These are phyloP conservation scores for Domatiomyces catenatus DNA, from an alignment of 2,329 filamentous ascomycete species.

Conservation along the genomic window DNA sequence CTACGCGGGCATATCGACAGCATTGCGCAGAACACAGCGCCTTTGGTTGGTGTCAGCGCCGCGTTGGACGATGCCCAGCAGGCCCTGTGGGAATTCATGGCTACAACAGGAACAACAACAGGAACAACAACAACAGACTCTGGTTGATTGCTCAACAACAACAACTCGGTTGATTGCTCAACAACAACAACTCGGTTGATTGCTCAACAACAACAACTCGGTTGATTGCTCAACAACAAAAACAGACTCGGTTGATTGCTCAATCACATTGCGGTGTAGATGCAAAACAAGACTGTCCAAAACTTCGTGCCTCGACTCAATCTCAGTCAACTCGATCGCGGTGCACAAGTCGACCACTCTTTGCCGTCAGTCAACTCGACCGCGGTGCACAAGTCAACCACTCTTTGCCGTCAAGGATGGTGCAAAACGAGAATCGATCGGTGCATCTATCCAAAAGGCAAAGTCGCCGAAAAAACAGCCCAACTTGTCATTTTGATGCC, in stretches of 20 bases:
- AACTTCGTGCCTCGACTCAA: not conserved
- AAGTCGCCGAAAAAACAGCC: not conserved
- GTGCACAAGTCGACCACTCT: not conserved
- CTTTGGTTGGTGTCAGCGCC: not conserved
- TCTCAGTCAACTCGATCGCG: not conserved
- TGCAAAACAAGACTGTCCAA: not conserved
- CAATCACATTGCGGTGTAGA: not conserved
- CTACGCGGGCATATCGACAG: constrained; percentile 29
- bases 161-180: not conserved
- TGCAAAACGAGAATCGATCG: not conserved
- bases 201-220: not conserved
- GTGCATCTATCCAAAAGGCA: not conserved
- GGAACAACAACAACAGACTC: not conserved
- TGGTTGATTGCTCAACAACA: no score
- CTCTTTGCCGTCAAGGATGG: not conserved
- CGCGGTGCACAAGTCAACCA: not conserved
- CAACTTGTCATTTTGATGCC: not conserved
- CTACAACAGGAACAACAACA: not conserved
- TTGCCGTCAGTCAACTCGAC: not conserved
- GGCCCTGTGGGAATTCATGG: not conserved
- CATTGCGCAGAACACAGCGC: constrained; percentile 27
- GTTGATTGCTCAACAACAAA: not conserved
- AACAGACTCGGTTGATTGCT: no score
- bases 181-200: not conserved
- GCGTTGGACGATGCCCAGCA: not conserved